phyloP scores from a whole-genome alignment of 805 yeast species.

The Sugiyamaella americana region DNA sequence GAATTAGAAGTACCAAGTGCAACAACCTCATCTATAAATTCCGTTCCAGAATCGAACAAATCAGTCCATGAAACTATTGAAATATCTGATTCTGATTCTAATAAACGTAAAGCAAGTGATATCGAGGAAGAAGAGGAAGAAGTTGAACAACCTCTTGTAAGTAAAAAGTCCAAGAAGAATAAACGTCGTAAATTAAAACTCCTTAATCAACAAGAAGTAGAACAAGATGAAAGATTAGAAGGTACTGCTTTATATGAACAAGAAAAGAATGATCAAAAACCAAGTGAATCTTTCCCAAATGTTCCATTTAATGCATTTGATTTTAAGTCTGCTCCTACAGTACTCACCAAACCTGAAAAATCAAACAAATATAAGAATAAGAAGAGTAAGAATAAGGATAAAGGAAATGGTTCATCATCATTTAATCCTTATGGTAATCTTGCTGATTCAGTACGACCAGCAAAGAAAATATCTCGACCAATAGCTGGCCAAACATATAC shows the following conservation, averaged over 20 bases:
- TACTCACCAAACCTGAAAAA: slow-evolving; percentile 16
- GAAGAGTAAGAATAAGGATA: slow-evolving; percentile 8
- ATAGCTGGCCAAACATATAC: slow-evolving; percentile 16
- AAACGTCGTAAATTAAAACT: slow-evolving; percentile 17
- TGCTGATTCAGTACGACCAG: slow-evolving; percentile 16
- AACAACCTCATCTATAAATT: no score
- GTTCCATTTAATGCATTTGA: slow-evolving; percentile 22
- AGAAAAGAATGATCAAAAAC: background rate
- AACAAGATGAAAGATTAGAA: slow-evolving; percentile 4
- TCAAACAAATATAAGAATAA: slow-evolving; percentile 2
- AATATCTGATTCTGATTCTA: background rate
- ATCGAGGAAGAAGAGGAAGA: background rate
- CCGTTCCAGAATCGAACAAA: no score
- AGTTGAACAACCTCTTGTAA: background rate
- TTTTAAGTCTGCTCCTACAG: slow-evolving; percentile 23
- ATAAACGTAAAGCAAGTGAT: background rate
- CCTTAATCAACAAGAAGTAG: slow-evolving; percentile 3
- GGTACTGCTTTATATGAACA: background rate
- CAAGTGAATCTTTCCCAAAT: background rate
- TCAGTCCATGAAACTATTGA: background rate
- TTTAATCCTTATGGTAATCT: slow-evolving; percentile 21
- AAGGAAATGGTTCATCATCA: background rate
- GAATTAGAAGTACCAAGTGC: no score
- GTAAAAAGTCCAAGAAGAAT: background rate
- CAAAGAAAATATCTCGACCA: slow-evolving; percentile 13